Evolutionary conservation across 1,284 basidiomycete genomes (phyloP), one percentile per base, ranked within the genome.

Genomic region (Hemileccinum hortonii): DNA sequence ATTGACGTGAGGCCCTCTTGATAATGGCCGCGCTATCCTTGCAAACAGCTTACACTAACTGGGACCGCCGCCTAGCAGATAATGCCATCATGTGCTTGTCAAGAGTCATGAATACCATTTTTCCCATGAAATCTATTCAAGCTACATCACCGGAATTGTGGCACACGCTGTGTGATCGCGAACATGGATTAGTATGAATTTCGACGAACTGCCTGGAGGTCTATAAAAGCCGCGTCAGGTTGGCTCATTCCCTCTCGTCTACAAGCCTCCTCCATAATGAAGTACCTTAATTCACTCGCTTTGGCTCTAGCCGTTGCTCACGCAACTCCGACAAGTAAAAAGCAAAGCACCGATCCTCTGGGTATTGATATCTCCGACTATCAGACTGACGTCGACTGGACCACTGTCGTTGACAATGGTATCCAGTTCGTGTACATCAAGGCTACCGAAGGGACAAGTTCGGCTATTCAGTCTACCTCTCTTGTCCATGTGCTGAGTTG

Each of bases 361-460:
- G 80, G 81, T 24, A 78, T 82, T 47, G 81, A 86, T 60, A 77
- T 88, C 47, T 84, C 83, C 19, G 57, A 67, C 59, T 81, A 74
- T 55, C 85, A 87, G 56, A 61, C 75, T 22, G 64, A 61, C 54
- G 69, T 86, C 21, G 71, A 85, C 65, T 85, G 82, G 80, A 69
- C 66, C 32, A 70, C 74, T 9, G 80, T 81, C 54, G 76, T 75
- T 52, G 66, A 75, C n/a, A 82, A 82, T 54, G 84, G 83, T 5
- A 67, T 84, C 40, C 55, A 72, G 15, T 88, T 86, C 58, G 82
- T 74, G 11, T 86, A 77, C 62, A 85, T 87, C 76, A 87, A 88
- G 64, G 86, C 84, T 14, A 88, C 85, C 6, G 84, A 88, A 62
- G 82, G 83, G 15, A 85, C 79, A 37, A 67, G 76, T 84, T 46